These are phyloP conservation scores for Pichia deserticola DNA, from an alignment of 805 yeast species.

Conservation along the genomic window DNA sequence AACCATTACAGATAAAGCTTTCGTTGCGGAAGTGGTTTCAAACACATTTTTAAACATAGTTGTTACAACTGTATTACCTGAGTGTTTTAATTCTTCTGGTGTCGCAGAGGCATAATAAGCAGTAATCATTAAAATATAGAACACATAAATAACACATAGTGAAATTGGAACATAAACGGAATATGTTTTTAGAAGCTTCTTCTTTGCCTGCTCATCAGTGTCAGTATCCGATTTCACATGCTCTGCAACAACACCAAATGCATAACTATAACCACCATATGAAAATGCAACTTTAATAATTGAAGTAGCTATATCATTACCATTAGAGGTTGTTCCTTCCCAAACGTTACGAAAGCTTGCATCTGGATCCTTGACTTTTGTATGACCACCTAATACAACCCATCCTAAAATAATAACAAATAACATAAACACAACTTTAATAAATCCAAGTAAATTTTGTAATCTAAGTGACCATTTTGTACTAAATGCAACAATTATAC, in stretches of 20 bases:
- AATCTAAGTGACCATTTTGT: slow-evolving; percentile 61
- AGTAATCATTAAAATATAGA: slow-evolving; percentile 70
- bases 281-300: slow-evolving; percentile 38
- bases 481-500: slow-evolving; percentile 51
- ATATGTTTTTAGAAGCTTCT: slow-evolving; percentile 40
- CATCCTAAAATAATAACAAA: slow-evolving; percentile 73
- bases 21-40: slow-evolving; percentile 48
- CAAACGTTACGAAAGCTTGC: slow-evolving; percentile 30
- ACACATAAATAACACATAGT: slow-evolving; percentile 47
- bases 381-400: slow-evolving; percentile 74
- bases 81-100: slow-evolving; percentile 44
- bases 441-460: slow-evolving; percentile 59
- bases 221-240: slow-evolving; percentile 31
- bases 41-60: slow-evolving; percentile 67
- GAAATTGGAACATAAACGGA: slow-evolving; percentile 72
- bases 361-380: slow-evolving; percentile 24
- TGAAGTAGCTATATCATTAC: slow-evolving; percentile 36
- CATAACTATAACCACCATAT: slow-evolving; percentile 35
- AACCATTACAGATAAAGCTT: slow-evolving; percentile 70
- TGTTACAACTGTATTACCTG: slow-evolving; percentile 71
- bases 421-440: slow-evolving; percentile 64
- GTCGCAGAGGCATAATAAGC: slow-evolving; percentile 76
- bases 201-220: slow-evolving; percentile 41
- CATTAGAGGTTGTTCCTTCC: slow-evolving; percentile 36
- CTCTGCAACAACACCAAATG: slow-evolving; percentile 31